These are phyloP conservation scores for Solidago caesia DNA, from an alignment of 129 eudicot genomes.

Conservation along the genomic window DNA sequence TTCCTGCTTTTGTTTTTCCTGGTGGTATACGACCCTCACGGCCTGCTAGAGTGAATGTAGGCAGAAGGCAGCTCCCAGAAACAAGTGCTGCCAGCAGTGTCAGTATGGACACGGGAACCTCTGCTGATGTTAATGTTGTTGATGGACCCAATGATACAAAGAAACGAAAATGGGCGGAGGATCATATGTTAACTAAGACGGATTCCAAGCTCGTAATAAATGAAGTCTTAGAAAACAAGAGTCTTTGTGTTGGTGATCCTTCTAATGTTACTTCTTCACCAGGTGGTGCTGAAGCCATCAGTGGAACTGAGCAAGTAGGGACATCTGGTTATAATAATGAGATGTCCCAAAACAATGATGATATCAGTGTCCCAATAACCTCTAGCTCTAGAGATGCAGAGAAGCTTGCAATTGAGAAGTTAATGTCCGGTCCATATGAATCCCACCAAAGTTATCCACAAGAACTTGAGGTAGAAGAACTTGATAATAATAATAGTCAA, in stretches of 20 bases:
- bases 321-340: constrained; percentile 15
- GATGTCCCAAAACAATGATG: constrained; percentile 21
- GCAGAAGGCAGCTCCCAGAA: constrained; percentile 45
- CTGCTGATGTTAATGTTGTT: constrained; percentile 26
- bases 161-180: constrained; percentile 56
- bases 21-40: constrained; percentile 80
- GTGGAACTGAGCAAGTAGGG: constrained; percentile 27
- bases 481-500: constrained; percentile 32
- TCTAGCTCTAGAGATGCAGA: constrained; percentile 41
- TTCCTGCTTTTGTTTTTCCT: constrained; percentile 88
- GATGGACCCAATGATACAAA: constrained; percentile 22
- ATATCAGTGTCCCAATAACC: constrained; percentile 28
- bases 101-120: constrained; percentile 21
- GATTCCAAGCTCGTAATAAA: constrained; percentile 9
- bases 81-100: constrained; percentile 29
- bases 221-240: constrained; percentile 27
- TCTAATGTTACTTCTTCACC: constrained; percentile 14
- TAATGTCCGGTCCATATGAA: constrained; percentile 46
- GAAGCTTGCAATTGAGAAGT: constrained; percentile 44
- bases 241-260: constrained; percentile 22
- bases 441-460: constrained; percentile 34
- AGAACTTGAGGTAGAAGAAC: constrained; percentile 51
- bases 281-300: not conserved
- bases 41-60: constrained; percentile 46
- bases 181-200: constrained; percentile 27